Evolutionary conservation across 2,329 filamentous ascomycete species (phyloP).

Genomic region (Colletotrichum liaoningense): DNA sequence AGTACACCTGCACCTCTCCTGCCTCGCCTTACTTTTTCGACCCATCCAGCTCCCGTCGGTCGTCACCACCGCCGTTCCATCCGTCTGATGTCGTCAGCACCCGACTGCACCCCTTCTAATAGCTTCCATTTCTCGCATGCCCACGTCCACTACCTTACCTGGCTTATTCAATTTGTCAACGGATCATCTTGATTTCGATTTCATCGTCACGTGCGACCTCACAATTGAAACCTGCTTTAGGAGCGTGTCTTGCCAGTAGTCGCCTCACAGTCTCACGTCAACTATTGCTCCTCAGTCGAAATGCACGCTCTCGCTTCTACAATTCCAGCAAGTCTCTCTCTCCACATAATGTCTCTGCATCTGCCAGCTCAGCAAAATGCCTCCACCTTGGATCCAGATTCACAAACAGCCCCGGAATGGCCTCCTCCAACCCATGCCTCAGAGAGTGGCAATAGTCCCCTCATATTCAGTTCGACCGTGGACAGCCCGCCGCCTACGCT

Average conservation of each 20-base stretch:
- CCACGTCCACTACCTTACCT: background rate
- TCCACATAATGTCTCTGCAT: slow-evolving; percentile 7
- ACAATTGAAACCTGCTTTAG: background rate
- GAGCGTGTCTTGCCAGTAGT: background rate
- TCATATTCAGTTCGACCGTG: background rate
- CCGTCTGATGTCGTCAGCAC: slow-evolving; percentile 28
- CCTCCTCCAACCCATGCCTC: background rate
- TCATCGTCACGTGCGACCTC: background rate
- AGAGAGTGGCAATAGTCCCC: background rate
- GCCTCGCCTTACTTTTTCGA: background rate
- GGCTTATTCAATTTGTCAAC: background rate
- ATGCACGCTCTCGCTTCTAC: background rate
- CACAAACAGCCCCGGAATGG: background rate
- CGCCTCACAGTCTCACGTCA: background rate
- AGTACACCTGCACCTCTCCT: background rate
- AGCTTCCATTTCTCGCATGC: background rate
- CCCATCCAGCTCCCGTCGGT: background rate
- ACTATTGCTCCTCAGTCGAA: background rate
- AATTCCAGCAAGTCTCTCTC: background rate
- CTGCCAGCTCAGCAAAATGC: background rate
- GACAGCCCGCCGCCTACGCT: slow-evolving; percentile 3
- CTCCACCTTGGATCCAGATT: slow-evolving; percentile 5
- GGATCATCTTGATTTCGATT: background rate
- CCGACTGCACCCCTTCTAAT: slow-evolving; percentile 8
- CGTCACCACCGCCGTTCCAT: slow-evolving; percentile 20